Conservation (phyloP, 129 eudicot species). For the Solidago caesia region DNA sequence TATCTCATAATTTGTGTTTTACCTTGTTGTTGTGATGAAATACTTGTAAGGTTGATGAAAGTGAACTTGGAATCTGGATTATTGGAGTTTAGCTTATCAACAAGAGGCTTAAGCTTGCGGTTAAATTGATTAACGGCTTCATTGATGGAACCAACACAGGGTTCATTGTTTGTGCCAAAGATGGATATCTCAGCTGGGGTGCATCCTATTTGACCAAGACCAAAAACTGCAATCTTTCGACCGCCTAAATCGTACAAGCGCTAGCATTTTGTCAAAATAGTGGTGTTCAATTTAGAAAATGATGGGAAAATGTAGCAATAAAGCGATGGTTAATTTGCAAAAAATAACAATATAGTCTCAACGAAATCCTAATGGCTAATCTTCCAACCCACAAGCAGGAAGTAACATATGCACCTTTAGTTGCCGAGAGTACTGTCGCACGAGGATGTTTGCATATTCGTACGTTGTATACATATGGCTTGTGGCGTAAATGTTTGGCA, state of each 20-base stretch:
- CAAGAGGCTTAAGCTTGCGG: constrained; percentile 41
- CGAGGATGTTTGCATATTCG: constrained; percentile 30
- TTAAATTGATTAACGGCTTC: constrained; percentile 32
- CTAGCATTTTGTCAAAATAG: constrained; percentile 2
- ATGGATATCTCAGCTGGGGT: constrained; percentile 25
- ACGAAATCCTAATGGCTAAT: no score
- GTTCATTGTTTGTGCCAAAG: background rate
- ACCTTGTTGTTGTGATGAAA: constrained; percentile 26
- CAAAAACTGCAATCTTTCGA: constrained; percentile 48
- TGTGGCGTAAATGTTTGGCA: constrained; percentile 26
- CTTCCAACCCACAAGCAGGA: no score
- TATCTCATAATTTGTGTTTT: background rate
- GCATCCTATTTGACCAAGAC: constrained; percentile 48
- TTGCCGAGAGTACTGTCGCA: constrained; percentile 31
- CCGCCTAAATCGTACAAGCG: constrained; percentile 43
- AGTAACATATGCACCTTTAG: constrained; percentile 30
- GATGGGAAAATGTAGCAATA: no score
- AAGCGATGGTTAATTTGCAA: no score
- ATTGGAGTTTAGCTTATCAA: constrained; percentile 33
- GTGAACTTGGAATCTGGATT: constrained; percentile 33
- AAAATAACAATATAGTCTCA: no score
- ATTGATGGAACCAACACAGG: constrained; percentile 33
- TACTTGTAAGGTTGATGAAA: constrained; percentile 27
- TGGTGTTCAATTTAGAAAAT: no score
- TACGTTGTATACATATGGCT: constrained; percentile 26